phyloP scores from a whole-genome alignment of 2,329 filamentous ascomycete species.

The Apiospora saccharicola region DNA sequence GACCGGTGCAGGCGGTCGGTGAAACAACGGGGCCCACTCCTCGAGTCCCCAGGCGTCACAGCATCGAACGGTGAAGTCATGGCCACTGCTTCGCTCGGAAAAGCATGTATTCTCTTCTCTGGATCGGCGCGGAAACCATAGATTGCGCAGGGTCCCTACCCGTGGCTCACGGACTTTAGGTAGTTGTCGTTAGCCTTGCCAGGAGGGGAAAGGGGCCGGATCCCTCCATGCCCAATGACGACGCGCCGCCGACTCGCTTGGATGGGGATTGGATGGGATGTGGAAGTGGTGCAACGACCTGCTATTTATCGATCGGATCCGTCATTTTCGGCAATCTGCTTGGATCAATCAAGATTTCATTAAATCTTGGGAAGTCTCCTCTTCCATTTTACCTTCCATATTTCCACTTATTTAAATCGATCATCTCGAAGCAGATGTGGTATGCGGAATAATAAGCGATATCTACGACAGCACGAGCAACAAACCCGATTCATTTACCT shows the following conservation, averaged over 20 bases:
- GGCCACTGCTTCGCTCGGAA: not conserved
- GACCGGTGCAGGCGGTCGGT: not conserved
- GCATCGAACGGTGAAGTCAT: slow-evolving; percentile 21
- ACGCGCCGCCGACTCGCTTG: not conserved
- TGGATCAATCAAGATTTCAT: not conserved
- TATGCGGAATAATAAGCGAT: not conserved
- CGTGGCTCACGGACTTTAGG: not conserved
- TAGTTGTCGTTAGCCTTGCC: not conserved
- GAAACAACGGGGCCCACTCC: slow-evolving; percentile 7
- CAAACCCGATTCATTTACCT: not conserved
- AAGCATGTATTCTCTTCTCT: not conserved
- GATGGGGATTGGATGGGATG: not conserved
- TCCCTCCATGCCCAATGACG: not conserved
- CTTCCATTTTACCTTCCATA: not conserved
- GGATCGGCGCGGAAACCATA: not conserved
- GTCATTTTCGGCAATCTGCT: not conserved
- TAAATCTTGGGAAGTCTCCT: not conserved
- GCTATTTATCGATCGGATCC: not conserved
- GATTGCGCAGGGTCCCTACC: not conserved
- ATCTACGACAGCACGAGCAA: not conserved
- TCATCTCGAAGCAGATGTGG: not conserved
- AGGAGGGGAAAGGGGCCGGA: not conserved
- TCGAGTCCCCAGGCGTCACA: not conserved
- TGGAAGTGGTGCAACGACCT: not conserved
- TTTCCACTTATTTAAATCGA: not conserved